Base-by-base conservation (phyloP, 257 asterid species). In the Solanum neorickii region DNA sequence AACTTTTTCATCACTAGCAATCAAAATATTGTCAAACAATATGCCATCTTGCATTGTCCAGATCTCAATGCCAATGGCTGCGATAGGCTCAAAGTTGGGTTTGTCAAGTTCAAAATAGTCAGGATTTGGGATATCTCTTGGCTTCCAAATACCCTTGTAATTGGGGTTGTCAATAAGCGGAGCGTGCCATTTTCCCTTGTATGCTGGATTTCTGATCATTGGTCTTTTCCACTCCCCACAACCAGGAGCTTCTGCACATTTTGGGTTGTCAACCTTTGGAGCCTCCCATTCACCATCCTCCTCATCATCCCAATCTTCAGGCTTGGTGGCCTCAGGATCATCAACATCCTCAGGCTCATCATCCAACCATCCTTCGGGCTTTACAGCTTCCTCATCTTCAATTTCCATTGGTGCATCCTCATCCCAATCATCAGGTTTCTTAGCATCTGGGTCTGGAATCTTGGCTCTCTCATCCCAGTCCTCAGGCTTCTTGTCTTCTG, bases 221-320 rank as follows among this genome's bases (percentile, higher is more conserved):
- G 99, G 99, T 85, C 92, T 93, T 92, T 93, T 97, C 99, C 99
- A 97, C 92, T 92, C 98, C 8, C 99, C 99, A 76, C 99, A 97
- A 41, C 99, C 99, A 88, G 99, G 98, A 86, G 94, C 98, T 83
- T 91, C 98, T 2, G 84, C 89, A 87, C 99, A 97, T 87, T 89
- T 94, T 0, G 98, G 98, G 92, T 97, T 97, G 83, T 95, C 97
- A 72, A 93, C 85, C 85, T 97, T 95, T 0, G 99, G 98, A 16
- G 98, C 94, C 91, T 97, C 99, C 99, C 99, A 97, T 72, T 92
- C 96, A 88, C 99, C 99, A 91, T 97, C 99, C 92, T 97, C 99
- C 56, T 97, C 98, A 73, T 97, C 99, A 86, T 95, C 99, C 99
- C 99, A 97, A 70, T 97, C 99, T 88, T 95, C 99, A 4, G 99